Conservation (phyloP, 179 eudicot species). For the Spinacia oleracea region DNA sequence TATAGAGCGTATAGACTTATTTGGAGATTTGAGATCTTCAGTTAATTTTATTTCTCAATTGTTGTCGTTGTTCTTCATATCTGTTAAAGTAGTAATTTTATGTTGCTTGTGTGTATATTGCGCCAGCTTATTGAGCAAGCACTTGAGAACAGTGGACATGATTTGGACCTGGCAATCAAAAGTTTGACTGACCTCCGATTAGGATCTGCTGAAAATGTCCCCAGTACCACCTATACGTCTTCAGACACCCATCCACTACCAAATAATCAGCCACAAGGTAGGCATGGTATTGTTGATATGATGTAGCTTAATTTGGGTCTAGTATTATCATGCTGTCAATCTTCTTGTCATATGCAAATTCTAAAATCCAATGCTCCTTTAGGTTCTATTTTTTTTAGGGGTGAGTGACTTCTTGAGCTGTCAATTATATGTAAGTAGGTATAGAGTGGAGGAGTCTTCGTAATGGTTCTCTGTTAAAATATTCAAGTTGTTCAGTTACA, state of each 20-base stretch:
- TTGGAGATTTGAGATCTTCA: not conserved
- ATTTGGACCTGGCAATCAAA: constrained; percentile 49
- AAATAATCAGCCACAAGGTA: constrained; percentile 32
- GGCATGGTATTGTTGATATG: not conserved
- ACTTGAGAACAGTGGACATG: constrained; percentile 47
- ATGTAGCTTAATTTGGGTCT: not conserved
- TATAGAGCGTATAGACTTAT: not conserved
- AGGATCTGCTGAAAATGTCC: constrained; percentile 33
- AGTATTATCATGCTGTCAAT: not conserved
- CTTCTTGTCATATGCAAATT: not conserved
- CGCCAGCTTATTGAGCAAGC: constrained; percentile 50
- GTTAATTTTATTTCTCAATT: not conserved
- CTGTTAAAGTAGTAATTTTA: no score
- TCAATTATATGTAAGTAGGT: not conserved
- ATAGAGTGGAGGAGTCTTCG: not conserved
- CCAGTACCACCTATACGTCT: constrained; percentile 18
- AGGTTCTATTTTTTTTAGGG: not conserved
- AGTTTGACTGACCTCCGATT: constrained; percentile 48
- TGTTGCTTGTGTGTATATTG: constrained; percentile 3
- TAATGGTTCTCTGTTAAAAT: not conserved
- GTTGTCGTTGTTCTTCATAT: not conserved
- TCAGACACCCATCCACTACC: constrained; percentile 28
- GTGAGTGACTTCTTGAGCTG: not conserved
- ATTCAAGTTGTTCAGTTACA: not conserved
- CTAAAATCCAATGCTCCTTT: not conserved